Conservation (phyloP, 1,284 basidiomycete species). For the Ustilago shanxiensis region DNA sequence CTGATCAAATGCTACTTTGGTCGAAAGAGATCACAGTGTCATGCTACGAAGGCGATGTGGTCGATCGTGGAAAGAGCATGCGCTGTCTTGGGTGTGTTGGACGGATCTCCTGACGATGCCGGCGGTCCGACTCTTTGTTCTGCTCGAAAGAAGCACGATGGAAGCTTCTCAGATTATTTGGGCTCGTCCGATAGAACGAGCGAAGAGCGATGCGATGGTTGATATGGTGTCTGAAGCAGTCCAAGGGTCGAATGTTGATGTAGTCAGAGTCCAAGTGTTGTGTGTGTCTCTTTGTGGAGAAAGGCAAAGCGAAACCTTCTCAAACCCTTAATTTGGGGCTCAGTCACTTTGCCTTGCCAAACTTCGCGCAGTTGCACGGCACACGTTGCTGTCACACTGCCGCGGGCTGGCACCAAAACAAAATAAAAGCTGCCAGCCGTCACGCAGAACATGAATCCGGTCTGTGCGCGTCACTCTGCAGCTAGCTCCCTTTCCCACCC, state of each 20-base stretch:
- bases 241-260: not conserved
- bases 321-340: not conserved
- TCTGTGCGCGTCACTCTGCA: conserved; percentile 45
- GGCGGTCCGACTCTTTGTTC: conserved; percentile 10
- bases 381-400: not conserved
- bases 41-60: conserved; percentile 2
- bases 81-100: not conserved
- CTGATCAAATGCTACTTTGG: not conserved
- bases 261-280: not conserved
- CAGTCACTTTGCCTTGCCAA: conserved; percentile 11
- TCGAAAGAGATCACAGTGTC: not conserved
- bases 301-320: conserved; percentile 3
- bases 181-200: not conserved
- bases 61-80: not conserved
- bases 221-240: not conserved
- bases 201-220: not conserved
- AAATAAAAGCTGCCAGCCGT: not conserved
- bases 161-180: not conserved
- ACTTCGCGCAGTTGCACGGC: conserved; percentile 5
- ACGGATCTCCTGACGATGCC: conserved; percentile 1
- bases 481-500: not conserved
- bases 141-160: not conserved
- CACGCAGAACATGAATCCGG: conserved; percentile 11
- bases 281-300: not conserved
- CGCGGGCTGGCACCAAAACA: not conserved